Base-by-base conservation (phyloP, 2,329 filamentous ascomycete genomes). In the Endoconidiophora polonica region DNA sequence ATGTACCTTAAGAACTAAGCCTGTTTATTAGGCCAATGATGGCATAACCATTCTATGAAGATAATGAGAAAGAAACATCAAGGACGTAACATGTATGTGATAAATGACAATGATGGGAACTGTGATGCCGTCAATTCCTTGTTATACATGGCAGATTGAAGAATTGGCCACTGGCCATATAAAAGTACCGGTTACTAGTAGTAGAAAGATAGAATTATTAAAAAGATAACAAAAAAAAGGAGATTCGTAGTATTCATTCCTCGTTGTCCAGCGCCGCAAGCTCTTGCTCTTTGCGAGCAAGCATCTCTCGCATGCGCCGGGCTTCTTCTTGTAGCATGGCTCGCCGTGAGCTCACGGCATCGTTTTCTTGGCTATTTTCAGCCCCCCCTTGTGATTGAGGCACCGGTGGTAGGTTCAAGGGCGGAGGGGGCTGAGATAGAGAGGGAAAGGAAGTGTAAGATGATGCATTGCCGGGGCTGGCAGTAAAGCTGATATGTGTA, bases 251-350 rank as follows among this genome's bases (percentile, higher is more conserved):
- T n/a, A 22, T 36, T 52, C 57, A 50, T 40, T 48, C 38, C 29
- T 48, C 44, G 16, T 48, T 14, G 29, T 48, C 49, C 46, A 67
- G 55, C 45, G 65, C 65, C 3, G 79, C 79, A 51, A 88, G 66
- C 58, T 88, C 83, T 44, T 77, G 71, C 63, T 88, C 83, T 59
- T 87, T 88, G 10, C 76, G 80, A 7, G 77, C 72, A 26, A 88
- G 68, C 62, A 82, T 69, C 61, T 81, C 76, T 37, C 83, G 73
- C 78, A 91, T 91, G 48, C 71, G 70, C 59, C 88, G 83, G 0
- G 83, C 79, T 61, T 93, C 85, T 22, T 77, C 71, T 60, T 81
- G 74, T 45, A 93, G 65, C 44, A 78, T 73, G 6, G 74, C 75
- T 45, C 81, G 72, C 50, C 78, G 72, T 55, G 73, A 70, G 57